Percentiles rank a stretch among this genome's conserved stretches.
phyloP scores from a whole-genome alignment of 2,329 filamentous ascomycete genomes.

The Aspergillus oerlinghausenensis region DNA sequence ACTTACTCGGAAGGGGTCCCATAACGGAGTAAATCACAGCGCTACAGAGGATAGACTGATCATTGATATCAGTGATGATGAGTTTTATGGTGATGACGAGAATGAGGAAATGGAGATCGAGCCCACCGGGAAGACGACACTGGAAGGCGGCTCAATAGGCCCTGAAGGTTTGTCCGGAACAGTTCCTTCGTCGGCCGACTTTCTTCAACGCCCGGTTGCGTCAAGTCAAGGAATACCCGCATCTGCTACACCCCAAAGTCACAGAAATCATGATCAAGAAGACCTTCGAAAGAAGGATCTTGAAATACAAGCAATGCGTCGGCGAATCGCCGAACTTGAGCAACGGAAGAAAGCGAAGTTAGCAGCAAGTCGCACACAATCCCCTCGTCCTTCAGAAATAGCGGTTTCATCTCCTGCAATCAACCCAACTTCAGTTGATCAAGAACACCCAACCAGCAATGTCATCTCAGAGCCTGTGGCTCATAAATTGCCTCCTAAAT shows the following conservation, averaged over 20 bases:
- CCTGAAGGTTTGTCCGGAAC: constrained; percentile 34
- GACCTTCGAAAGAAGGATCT: constrained; percentile 46
- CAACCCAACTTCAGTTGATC: constrained; percentile 9
- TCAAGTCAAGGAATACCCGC: constrained; percentile 37
- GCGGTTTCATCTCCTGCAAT: constrained; percentile 16
- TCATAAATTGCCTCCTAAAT: background rate
- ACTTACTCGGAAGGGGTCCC: constrained; percentile 54
- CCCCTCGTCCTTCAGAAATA: constrained; percentile 26
- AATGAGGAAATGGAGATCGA: constrained; percentile 27
- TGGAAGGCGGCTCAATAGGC: constrained; percentile 2
- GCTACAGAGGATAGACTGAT: constrained; percentile 60
- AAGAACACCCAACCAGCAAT: background rate
- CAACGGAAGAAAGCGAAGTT: constrained; percentile 41
- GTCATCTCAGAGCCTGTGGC: background rate
- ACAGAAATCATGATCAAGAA: constrained; percentile 35
- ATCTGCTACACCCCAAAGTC: constrained; percentile 34
- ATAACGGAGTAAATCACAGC: constrained; percentile 42
- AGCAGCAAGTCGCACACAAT: constrained; percentile 33
- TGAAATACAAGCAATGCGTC: constrained; percentile 45
- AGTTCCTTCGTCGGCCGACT: constrained; percentile 44
- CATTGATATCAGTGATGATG: constrained; percentile 80
- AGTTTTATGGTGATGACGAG: constrained; percentile 39
- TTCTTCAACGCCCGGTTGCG: constrained; percentile 38
- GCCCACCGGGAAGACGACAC: constrained; percentile 22
- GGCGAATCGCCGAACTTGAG: constrained; percentile 48